A percentile compares a stretch with the other conserved stretches of the same genome.
Evolutionary conservation across 2,329 filamentous ascomycete species (phyloP).

Genomic region (Diplodia mutila): DNA sequence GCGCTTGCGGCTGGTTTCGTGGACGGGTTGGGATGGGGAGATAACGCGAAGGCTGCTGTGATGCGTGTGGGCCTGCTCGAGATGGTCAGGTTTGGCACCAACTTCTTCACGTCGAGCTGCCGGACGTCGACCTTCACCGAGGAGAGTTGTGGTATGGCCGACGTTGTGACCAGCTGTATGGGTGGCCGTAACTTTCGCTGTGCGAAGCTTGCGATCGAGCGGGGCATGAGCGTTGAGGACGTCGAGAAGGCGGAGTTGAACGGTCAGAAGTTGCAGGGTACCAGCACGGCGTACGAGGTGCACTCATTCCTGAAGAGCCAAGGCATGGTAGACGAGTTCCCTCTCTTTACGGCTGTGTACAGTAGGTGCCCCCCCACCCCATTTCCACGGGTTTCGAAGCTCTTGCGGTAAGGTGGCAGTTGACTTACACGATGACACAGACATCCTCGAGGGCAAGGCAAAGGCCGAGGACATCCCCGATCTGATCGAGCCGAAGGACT

Average conservation of each 20-base stretch:
- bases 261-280: conserved; percentile 95
- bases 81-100: conserved; percentile 93
- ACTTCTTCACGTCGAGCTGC: conserved; percentile 86
- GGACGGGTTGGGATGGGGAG: conserved; percentile 93
- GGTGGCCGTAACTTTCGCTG: conserved; percentile 94
- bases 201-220: conserved; percentile 83
- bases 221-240: conserved; percentile 78
- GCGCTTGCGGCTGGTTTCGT: conserved; percentile 94
- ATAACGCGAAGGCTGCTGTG: conserved; percentile 97
- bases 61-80: conserved; percentile 96
- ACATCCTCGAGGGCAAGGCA: conserved; percentile 75
- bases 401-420: neutral
- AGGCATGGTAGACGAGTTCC: conserved; percentile 80
- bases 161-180: conserved; percentile 91
- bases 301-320: conserved; percentile 82
- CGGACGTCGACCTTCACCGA: conserved; percentile 91
- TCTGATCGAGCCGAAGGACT: conserved; percentile 50
- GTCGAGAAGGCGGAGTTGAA: conserved; percentile 90
- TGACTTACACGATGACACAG: conserved; percentile 40
- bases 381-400: neutral
- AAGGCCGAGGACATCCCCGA: conserved; percentile 80
- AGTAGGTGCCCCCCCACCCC: conserved; percentile 44
- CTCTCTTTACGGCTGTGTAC: conserved; percentile 88
- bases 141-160: conserved; percentile 91
- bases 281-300: conserved; percentile 87